These are phyloP conservation scores for Zygosaccharomyces kombuchaensis DNA, from an alignment of 805 yeast genomes.

Conservation along the genomic window DNA sequence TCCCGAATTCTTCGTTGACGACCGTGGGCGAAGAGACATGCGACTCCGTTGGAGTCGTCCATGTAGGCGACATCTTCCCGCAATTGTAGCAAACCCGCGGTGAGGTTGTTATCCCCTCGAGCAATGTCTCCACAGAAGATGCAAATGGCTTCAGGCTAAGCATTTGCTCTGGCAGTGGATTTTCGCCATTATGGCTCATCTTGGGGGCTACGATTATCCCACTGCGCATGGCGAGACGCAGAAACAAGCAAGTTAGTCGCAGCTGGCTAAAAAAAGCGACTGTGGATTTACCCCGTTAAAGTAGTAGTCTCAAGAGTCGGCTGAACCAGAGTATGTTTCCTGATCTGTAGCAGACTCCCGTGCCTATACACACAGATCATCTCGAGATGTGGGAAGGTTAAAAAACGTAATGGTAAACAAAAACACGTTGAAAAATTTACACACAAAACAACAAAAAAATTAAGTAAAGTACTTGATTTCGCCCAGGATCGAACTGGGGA, in stretches of 20 bases:
- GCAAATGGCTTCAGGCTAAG: not conserved
- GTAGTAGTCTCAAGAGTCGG: not conserved
- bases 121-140: not conserved
- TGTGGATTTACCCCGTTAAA: not conserved
- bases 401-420: slow-evolving; percentile 13
- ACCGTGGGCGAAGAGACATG: slow-evolving; percentile 31
- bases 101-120: not conserved
- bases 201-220: not conserved
- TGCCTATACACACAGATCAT: not conserved
- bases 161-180: not conserved
- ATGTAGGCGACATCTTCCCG: not conserved
- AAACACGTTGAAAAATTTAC: slow-evolving; percentile 1
- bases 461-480: too few relatives aligned
- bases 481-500: slow-evolving; percentile 99
- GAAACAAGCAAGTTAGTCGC: not conserved
- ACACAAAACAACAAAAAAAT: slow-evolving; percentile 32
- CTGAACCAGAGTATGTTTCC: not conserved
- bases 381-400: not conserved
- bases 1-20: slow-evolving; percentile 17
- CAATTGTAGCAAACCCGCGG: not conserved
- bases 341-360: not conserved
- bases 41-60: slow-evolving; percentile 6
- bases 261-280: not conserved
- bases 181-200: not conserved
- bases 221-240: not conserved